Conservation (phyloP, 2,329 filamentous ascomycete species). For the Aspergillus chevalieri region DNA sequence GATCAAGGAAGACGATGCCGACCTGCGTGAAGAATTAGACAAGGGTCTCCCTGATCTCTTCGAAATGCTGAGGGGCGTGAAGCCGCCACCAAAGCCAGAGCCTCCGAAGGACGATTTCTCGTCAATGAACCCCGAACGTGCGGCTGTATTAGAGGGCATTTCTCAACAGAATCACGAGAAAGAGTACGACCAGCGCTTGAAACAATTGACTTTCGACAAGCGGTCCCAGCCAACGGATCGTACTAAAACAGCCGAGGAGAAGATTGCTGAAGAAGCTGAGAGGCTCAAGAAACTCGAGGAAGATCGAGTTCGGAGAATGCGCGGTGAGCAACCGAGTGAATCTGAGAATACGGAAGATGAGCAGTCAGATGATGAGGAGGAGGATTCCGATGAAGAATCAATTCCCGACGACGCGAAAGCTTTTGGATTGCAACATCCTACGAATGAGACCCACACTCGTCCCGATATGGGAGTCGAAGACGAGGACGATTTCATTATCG, state of each 20-base stretch:
- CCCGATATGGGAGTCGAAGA: conserved; percentile 68
- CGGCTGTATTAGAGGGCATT: conserved; percentile 53
- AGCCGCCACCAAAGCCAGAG: conserved; percentile 48
- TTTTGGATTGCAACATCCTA: conserved; percentile 55
- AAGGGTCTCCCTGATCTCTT: conserved; percentile 74
- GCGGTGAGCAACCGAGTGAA: conserved; percentile 65
- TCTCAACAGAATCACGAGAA: conserved; percentile 68
- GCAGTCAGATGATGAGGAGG: conserved; percentile 32
- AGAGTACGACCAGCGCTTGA: conserved; percentile 79
- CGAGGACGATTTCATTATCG: conserved; percentile 88
- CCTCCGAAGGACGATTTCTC: conserved; percentile 38
- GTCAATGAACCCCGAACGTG: conserved; percentile 58
- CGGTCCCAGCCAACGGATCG: conserved; percentile 78
- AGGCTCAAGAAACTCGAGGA: conserved; percentile 75
- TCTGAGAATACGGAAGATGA: conserved; percentile 55
- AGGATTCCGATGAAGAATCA: conserved; percentile 44
- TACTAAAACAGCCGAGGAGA: conserved; percentile 87
- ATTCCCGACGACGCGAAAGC: conserved; percentile 52
- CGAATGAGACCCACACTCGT: conserved; percentile 29
- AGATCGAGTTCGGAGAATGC: conserved; percentile 78
- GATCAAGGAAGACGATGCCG: conserved; percentile 87
- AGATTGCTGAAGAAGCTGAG: conserved; percentile 67
- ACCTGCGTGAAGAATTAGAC: conserved; percentile 76
- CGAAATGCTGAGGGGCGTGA: conserved; percentile 58
- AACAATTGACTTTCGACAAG: conserved; percentile 75